A percentile compares a stretch with the other conserved stretches of the same genome.
Evolutionary conservation across 2,329 filamentous ascomycete species (phyloP).

Genomic region (Clarireedia monteithiana): DNA sequence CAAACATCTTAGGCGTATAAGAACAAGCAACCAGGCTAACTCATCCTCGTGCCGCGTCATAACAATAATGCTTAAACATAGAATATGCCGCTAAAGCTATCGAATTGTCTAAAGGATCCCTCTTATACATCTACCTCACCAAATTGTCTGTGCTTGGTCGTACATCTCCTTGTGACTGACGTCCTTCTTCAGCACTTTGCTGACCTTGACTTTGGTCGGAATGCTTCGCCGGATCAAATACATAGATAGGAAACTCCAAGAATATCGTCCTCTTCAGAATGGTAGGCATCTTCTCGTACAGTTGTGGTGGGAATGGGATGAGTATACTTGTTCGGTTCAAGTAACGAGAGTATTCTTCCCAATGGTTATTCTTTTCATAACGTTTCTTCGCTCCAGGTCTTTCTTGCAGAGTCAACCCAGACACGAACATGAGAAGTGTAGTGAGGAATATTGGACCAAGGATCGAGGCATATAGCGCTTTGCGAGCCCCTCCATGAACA

Average conservation of each 20-base stretch:
- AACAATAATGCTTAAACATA: no score
- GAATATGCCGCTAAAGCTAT: no score
- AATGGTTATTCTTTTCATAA: constrained; percentile 56
- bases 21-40: no score
- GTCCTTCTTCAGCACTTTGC: constrained; percentile 31
- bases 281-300: constrained; percentile 54
- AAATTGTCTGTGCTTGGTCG: constrained; percentile 24
- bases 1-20: no score
- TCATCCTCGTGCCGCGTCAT: no score
- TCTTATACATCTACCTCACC: constrained; percentile 9
- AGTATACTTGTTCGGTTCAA: constrained; percentile 61
- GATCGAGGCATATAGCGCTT: constrained; percentile 58
- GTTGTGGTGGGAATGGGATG: constrained; percentile 56
- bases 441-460: constrained; percentile 59
- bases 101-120: not conserved
- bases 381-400: constrained; percentile 63
- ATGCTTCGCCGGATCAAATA: constrained; percentile 58
- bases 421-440: constrained; percentile 59
- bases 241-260: constrained; percentile 63
- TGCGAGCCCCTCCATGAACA: constrained; percentile 48
- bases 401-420: constrained; percentile 59
- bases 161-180: constrained; percentile 6
- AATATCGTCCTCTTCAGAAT: constrained; percentile 58
- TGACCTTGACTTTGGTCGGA: constrained; percentile 33
- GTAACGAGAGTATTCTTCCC: constrained; percentile 55